Percentiles rank a stretch among this genome's conserved stretches.
Evolutionary conservation across 352 stramenopile genomes (phyloP).

Genomic region (Phytophthora idaei): DNA sequence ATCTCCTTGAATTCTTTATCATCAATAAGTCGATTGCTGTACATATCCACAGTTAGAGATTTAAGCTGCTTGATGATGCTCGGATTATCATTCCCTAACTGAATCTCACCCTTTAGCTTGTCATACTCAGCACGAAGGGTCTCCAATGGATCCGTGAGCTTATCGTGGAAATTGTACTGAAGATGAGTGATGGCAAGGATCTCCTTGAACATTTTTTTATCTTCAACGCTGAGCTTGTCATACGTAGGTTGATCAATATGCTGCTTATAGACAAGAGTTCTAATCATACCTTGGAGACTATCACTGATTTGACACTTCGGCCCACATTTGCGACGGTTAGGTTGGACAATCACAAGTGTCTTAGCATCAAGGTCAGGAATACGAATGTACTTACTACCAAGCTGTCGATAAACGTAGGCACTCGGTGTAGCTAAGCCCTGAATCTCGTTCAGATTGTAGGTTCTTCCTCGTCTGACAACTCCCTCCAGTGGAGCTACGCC

Average conservation of each 20-base stretch:
- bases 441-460: slow-evolving; percentile 1
- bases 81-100: slow-evolving; percentile 24
- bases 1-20: slow-evolving; percentile 4
- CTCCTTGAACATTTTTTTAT: too few species aligned
- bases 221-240: too few species aligned
- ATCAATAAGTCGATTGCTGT: not conserved
- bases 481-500: slow-evolving; percentile 1
- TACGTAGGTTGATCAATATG: too few species aligned
- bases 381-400: not conserved
- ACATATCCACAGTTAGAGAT: not conserved
- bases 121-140: slow-evolving; percentile 3
- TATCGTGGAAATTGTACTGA: too few species aligned
- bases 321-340: not conserved
- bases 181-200: too few species aligned
- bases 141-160: not conserved
- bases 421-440: not conserved
- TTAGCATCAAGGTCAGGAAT: slow-evolving; percentile 4
- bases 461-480: not conserved
- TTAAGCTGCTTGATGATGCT: slow-evolving; percentile 7
- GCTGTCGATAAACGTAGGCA: not conserved
- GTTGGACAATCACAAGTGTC: not conserved
- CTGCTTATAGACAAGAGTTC: too few species aligned
- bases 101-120: slow-evolving; percentile 20
- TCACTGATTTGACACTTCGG: too few species aligned
- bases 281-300: too few species aligned